These are phyloP conservation scores for Sugiyamaella smithiae DNA, from an alignment of 805 yeast genomes.

Conservation along the genomic window DNA sequence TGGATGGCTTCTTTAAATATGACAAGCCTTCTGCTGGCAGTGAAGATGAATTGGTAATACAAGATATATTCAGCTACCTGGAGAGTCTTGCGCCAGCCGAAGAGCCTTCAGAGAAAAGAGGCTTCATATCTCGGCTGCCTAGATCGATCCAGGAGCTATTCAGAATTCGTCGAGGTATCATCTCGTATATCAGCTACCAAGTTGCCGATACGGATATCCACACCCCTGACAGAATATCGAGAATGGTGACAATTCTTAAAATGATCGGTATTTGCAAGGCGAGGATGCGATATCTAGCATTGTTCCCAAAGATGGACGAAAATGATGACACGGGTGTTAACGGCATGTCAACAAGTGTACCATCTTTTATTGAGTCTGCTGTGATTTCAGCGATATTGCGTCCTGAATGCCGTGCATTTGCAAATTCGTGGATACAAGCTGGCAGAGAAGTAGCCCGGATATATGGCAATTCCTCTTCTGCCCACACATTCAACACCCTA, in stretches of 20 bases:
- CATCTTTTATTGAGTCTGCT: slow-evolving; percentile 83
- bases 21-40: slow-evolving; percentile 32
- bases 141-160: slow-evolving; percentile 62
- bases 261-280: slow-evolving; percentile 62
- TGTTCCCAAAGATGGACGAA: slow-evolving; percentile 41
- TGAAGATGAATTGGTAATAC: slow-evolving; percentile 58
- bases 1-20: slow-evolving; percentile 57
- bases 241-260: slow-evolving; percentile 66
- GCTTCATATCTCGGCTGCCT: slow-evolving; percentile 55
- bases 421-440: slow-evolving; percentile 67
- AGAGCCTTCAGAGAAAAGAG: slow-evolving; percentile 39
- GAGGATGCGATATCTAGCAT: slow-evolving; percentile 58
- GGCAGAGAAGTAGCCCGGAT: slow-evolving; percentile 36
- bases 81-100: slow-evolving; percentile 43
- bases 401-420: slow-evolving; percentile 74
- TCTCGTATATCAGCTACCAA: slow-evolving; percentile 60
- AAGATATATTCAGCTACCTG: slow-evolving; percentile 71
- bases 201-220: slow-evolving; percentile 60
- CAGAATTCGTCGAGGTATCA: slow-evolving; percentile 64
- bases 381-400: slow-evolving; percentile 68
- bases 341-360: slow-evolving; percentile 41
- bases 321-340: not conserved
- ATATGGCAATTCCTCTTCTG: slow-evolving; percentile 17
- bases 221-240: slow-evolving; percentile 56
- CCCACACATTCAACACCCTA: slow-evolving; percentile 10